These are phyloP conservation scores for Tuber calosporum DNA, from an alignment of 495 filamentous ascomycete genomes.

Conservation along the genomic window DNA sequence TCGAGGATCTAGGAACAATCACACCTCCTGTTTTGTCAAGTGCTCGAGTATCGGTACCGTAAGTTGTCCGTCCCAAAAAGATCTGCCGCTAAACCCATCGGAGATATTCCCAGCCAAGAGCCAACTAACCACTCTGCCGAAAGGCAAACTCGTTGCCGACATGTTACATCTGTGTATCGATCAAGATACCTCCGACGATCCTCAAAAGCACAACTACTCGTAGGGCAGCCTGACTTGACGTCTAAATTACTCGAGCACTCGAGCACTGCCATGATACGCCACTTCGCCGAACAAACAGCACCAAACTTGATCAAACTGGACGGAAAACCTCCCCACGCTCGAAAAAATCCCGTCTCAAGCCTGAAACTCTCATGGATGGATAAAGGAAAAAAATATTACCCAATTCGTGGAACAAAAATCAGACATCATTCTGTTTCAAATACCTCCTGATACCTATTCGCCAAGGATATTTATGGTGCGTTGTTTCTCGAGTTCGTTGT, in stretches of 20 bases:
- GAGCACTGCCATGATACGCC: too few species aligned
- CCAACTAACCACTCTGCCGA: not conserved
- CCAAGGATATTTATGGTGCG: not conserved
- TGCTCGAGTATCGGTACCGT: not conserved
- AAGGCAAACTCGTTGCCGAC: not conserved
- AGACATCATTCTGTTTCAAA: not conserved
- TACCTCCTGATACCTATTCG: not conserved
- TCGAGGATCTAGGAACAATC: not conserved
- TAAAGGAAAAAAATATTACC: not conserved
- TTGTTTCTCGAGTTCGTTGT: not conserved
- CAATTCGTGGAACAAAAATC: not conserved
- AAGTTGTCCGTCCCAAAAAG: not conserved
- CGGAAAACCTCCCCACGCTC: not conserved
- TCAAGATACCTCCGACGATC: slow-evolving; percentile 2
- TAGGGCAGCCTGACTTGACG: not conserved
- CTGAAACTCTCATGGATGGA: not conserved
- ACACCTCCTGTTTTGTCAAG: not conserved
- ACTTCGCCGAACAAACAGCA: not conserved
- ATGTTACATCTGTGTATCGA: not conserved
- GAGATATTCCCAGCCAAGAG: slow-evolving; percentile 6
- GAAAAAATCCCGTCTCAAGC: not conserved
- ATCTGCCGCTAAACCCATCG: not conserved
- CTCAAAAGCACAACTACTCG: not conserved
- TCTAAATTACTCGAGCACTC: not conserved
- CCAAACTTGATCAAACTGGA: not conserved